Conservation (phyloP, 1,284 basidiomycete genomes). For the Tilletia caries region DNA sequence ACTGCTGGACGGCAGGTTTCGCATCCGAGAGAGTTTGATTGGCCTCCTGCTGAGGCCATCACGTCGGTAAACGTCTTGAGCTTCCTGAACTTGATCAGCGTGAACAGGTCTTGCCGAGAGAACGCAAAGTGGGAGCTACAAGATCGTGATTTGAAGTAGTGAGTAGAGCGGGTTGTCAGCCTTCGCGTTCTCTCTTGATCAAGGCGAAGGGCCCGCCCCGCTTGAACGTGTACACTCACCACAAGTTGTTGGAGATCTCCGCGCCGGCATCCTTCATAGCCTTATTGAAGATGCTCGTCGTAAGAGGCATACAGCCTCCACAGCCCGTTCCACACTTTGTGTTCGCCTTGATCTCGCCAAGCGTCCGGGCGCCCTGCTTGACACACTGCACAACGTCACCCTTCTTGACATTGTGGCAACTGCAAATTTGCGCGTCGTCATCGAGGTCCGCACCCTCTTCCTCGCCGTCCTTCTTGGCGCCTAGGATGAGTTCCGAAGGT, state of each 20-base stretch:
- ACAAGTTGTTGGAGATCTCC: slow-evolving; percentile 65
- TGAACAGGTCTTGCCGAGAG: slow-evolving; percentile 68
- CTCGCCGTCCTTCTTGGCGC: slow-evolving; percentile 60
- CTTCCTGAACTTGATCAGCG: slow-evolving; percentile 67
- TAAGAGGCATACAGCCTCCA: slow-evolving; percentile 68
- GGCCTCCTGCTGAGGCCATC: slow-evolving; percentile 61
- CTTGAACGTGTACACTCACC: slow-evolving; percentile 39
- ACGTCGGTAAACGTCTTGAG: slow-evolving; percentile 63
- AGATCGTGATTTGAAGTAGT: neutral
- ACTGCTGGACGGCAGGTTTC: slow-evolving; percentile 72
- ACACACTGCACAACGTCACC: slow-evolving; percentile 63
- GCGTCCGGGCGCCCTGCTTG: slow-evolving; percentile 59
- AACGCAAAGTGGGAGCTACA: slow-evolving; percentile 63
- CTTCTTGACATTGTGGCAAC: slow-evolving; percentile 70
- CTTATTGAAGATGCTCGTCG: slow-evolving; percentile 62
- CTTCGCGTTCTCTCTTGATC: too few relatives aligned
- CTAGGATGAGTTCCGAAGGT: slow-evolving; percentile 68
- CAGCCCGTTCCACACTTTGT: slow-evolving; percentile 72
- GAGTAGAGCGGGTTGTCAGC: too few relatives aligned
- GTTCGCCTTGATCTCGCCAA: slow-evolving; percentile 65
- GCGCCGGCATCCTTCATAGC: slow-evolving; percentile 71
- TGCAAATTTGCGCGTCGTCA: slow-evolving; percentile 69
- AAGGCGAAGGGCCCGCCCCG: too few relatives aligned
- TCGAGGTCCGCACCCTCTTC: slow-evolving; percentile 67
- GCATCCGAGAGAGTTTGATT: slow-evolving; percentile 64